These are phyloP conservation scores for Penicillium sp. DNA, from an alignment of 2,329 filamentous ascomycete species.

Conservation along the genomic window DNA sequence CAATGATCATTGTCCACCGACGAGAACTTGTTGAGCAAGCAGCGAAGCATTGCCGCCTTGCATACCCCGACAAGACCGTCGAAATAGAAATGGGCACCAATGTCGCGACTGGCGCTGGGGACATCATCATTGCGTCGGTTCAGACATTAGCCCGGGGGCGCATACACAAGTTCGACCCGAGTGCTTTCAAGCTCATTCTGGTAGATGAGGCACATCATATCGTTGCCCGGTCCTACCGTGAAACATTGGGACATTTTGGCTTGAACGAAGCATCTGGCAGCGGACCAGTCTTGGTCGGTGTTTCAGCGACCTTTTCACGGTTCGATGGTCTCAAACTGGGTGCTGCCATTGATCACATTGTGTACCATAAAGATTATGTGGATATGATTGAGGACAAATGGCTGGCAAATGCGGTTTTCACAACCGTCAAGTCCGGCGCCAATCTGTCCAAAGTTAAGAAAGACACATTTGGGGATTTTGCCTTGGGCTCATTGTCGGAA, in stretches of 20 bases:
- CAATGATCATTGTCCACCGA: constrained; percentile 88
- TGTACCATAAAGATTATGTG: constrained; percentile 85
- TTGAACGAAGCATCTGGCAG: constrained; percentile 55
- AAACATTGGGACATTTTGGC: constrained; percentile 75
- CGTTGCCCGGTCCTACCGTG: constrained; percentile 78
- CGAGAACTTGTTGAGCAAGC: constrained; percentile 95
- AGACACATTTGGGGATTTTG: constrained; percentile 74
- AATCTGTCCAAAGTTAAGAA: constrained; percentile 73
- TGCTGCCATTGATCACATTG: constrained; percentile 87
- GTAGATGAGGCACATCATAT: constrained; percentile 98
- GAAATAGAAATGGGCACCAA: constrained; percentile 89
- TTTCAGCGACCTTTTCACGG: constrained; percentile 79
- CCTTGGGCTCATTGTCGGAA: constrained; percentile 71
- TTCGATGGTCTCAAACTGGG: constrained; percentile 84
- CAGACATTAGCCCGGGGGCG: constrained; percentile 79
- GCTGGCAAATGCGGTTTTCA: constrained; percentile 91
- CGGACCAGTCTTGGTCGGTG: constrained; percentile 75
- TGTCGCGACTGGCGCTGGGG: constrained; percentile 75
- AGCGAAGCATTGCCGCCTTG: constrained; percentile 74
- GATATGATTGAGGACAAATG: constrained; percentile 88
- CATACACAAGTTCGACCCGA: constrained; percentile 79
- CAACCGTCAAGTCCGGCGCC: constrained; percentile 80
- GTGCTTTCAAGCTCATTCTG: constrained; percentile 80
- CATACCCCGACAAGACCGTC: constrained; percentile 78
- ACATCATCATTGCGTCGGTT: constrained; percentile 92